Percentiles rank a stretch among this genome's conserved stretches.
These are phyloP conservation scores for Phaeosphaeriaceae sp. DNA, from an alignment of 2,329 filamentous ascomycete genomes.

Conservation along the genomic window DNA sequence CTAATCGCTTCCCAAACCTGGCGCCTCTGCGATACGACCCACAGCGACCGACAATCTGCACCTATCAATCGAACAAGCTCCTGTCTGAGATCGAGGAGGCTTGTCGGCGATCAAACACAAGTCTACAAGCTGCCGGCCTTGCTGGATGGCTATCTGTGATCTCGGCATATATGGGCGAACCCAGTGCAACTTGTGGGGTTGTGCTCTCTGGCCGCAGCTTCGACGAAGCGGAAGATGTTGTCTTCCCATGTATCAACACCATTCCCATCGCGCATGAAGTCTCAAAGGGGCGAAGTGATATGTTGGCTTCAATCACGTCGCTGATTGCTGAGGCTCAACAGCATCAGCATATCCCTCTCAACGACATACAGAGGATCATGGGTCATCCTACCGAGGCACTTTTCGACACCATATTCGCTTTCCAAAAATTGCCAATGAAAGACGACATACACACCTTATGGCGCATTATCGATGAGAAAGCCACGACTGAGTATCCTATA, in stretches of 20 bases:
- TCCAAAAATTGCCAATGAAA: slow-evolving; percentile 66
- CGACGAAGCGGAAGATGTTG: slow-evolving; percentile 63
- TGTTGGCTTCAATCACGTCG: slow-evolving; percentile 69
- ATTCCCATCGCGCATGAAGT: slow-evolving; percentile 73
- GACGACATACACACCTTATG: slow-evolving; percentile 55
- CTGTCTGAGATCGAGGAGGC: slow-evolving; percentile 60
- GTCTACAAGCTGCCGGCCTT: slow-evolving; percentile 77
- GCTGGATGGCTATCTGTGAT: slow-evolving; percentile 80
- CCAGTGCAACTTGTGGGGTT: slow-evolving; percentile 76
- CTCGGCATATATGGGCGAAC: slow-evolving; percentile 77
- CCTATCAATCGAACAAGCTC: slow-evolving; percentile 49
- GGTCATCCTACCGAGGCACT: slow-evolving; percentile 69
- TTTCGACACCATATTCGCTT: slow-evolving; percentile 87
- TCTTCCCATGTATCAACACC: slow-evolving; percentile 84
- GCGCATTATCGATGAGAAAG: slow-evolving; percentile 69
- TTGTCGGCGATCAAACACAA: slow-evolving; percentile 68
- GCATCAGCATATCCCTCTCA: slow-evolving; percentile 74
- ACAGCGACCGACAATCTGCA: slow-evolving; percentile 45
- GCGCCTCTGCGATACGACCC: slow-evolving; percentile 63
- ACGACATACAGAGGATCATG: slow-evolving; percentile 75
- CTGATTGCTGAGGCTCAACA: slow-evolving; percentile 70
- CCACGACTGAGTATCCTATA: slow-evolving; percentile 76
- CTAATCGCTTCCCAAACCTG: slow-evolving; percentile 79
- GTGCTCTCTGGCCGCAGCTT: slow-evolving; percentile 77
- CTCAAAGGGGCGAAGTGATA: slow-evolving; percentile 58